These are phyloP conservation scores for Mucor plumbeus DNA, from an alignment of 371 early-diverging fungal genomes.

Conservation along the genomic window DNA sequence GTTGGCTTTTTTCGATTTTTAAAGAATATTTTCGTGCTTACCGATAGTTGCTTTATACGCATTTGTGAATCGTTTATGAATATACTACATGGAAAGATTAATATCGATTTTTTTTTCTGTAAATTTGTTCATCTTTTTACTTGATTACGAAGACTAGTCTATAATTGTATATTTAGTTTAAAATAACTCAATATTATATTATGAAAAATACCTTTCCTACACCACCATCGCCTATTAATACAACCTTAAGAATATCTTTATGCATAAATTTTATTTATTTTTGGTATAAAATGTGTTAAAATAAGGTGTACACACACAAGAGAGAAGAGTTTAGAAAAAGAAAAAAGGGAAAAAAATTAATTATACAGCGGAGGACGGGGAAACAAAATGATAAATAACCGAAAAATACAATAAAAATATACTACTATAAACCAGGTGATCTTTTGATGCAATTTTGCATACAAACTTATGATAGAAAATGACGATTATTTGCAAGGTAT, in stretches of 20 bases:
- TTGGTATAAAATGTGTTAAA: not conserved
- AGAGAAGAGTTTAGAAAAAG: not conserved
- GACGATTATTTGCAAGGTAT: not conserved
- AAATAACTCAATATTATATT: not conserved
- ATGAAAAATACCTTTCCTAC: conserved; percentile 73
- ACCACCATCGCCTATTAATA: conserved; percentile 85
- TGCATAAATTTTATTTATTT: conserved; percentile 27
- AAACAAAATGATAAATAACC: not conserved
- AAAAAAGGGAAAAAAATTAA: not conserved
- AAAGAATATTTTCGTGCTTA: not conserved
- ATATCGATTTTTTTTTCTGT: not conserved
- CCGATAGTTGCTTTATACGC: conserved; percentile 99
- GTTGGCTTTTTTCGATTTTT: not conserved
- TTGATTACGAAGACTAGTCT: conserved; percentile 70
- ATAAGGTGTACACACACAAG: not conserved
- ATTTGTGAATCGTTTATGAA: conserved; percentile 91
- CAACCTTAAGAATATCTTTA: conserved; percentile 73
- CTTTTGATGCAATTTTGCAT: not conserved
- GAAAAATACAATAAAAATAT: not conserved
- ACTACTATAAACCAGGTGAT: not conserved
- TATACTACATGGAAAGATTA: conserved; percentile 65
- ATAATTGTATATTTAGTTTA: not conserved
- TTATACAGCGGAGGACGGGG: conserved; percentile 2
- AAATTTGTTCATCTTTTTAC: conserved; percentile 23
- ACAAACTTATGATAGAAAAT: not conserved